These are phyloP conservation scores for Collariella sp. DNA, from an alignment of 495 filamentous ascomycete species.

Conservation along the genomic window DNA sequence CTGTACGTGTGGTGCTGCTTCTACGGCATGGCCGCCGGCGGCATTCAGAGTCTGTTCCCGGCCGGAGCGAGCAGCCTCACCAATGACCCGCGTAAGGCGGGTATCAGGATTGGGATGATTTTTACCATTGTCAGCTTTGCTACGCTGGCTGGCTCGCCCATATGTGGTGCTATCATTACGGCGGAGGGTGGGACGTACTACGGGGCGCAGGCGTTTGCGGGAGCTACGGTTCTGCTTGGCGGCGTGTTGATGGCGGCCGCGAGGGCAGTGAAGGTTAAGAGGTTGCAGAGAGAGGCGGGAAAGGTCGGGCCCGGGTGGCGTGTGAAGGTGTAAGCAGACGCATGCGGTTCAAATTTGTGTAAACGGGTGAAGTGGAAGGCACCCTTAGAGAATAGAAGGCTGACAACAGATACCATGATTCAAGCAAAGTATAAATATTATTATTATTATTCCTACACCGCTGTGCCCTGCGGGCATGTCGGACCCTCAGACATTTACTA, in stretches of 20 bases:
- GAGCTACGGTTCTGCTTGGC: slow-evolving; percentile 38
- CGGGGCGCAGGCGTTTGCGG: slow-evolving; percentile 57
- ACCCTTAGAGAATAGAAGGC: too few relatives aligned
- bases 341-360: too few relatives aligned
- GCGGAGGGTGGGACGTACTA: slow-evolving; percentile 47
- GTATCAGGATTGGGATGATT: slow-evolving; percentile 71
- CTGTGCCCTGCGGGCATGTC: too few relatives aligned
- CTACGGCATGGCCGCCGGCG: slow-evolving; percentile 59
- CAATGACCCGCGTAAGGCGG: slow-evolving; percentile 57
- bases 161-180: slow-evolving; percentile 59
- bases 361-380: too few relatives aligned
- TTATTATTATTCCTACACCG: too few relatives aligned
- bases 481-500: too few relatives aligned
- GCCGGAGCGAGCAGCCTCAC: slow-evolving; percentile 51
- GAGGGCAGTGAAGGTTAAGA: slow-evolving; percentile 27
- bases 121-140: slow-evolving; percentile 69
- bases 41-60: slow-evolving; percentile 61
- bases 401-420: too few relatives aligned
- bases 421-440: too few relatives aligned
- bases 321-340: slow-evolving; percentile 18
- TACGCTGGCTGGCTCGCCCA: slow-evolving; percentile 62
- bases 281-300: slow-evolving; percentile 4
- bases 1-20: slow-evolving; percentile 54
- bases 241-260: slow-evolving; percentile 36
- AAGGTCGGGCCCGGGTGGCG: background rate